Conservation (phyloP, 2,329 filamentous ascomycete genomes). For the Phialemonium atrogriseum region DNA sequence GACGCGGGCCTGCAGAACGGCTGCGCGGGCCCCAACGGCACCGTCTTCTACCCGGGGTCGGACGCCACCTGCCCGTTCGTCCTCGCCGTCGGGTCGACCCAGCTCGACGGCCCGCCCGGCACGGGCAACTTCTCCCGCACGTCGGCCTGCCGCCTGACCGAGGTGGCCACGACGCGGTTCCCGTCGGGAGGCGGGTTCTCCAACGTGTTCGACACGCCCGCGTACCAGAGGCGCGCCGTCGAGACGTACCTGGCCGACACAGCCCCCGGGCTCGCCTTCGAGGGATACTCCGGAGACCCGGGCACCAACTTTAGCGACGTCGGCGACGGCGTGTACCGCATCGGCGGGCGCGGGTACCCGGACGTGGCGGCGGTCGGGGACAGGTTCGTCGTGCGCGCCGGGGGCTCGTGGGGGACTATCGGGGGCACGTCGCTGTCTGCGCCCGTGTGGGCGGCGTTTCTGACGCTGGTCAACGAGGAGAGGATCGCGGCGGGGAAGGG, state of each 20-base stretch:
- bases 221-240: constrained; percentile 19
- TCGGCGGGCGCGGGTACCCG: constrained; percentile 36
- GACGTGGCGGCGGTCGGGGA: constrained; percentile 38
- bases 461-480: constrained; percentile 44
- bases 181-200: constrained; percentile 25
- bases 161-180: constrained; percentile 15
- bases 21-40: constrained; percentile 25
- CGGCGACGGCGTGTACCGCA: constrained; percentile 29
- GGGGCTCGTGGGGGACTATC: constrained; percentile 26
- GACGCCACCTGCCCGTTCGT: constrained; percentile 39
- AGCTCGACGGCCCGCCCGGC: constrained; percentile 11
- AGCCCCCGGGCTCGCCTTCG: constrained; percentile 17
- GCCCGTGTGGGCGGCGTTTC: constrained; percentile 37
- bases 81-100: constrained; percentile 30
- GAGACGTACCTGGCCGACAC: constrained; percentile 15
- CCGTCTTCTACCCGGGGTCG: constrained; percentile 34
- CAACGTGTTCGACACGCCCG: constrained; percentile 21
- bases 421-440: constrained; percentile 42
- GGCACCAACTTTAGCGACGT: constrained; percentile 26
- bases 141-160: constrained; percentile 8
- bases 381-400: constrained; percentile 22
- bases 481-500: constrained; percentile 34
- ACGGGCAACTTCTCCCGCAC: no score
- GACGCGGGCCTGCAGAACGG: constrained; percentile 18
- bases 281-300: constrained; percentile 22